phyloP scores from a whole-genome alignment of 192 early-diverging fungal species.

The Umbelopsis ramanniana region DNA sequence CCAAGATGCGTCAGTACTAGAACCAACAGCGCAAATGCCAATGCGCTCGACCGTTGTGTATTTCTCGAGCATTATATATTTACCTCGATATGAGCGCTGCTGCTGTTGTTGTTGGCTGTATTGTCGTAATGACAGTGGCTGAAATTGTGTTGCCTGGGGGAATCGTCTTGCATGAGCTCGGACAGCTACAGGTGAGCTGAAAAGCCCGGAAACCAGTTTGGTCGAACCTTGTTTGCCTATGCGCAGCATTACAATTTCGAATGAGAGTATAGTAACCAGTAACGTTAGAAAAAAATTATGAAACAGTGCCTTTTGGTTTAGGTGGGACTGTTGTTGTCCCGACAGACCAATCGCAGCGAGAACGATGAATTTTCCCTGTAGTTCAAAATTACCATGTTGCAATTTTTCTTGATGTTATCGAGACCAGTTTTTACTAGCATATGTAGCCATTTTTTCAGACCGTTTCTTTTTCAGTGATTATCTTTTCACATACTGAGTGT shows the following conservation, averaged over 20 bases:
- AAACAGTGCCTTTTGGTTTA: neutral
- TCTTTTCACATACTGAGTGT: too few relatives aligned
- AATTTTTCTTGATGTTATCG: too few relatives aligned
- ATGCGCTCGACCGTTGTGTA: neutral
- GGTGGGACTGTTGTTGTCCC: neutral
- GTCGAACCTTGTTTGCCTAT: neutral
- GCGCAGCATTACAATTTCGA: neutral
- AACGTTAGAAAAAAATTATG: neutral
- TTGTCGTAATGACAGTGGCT: neutral
- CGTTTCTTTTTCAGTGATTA: too few relatives aligned
- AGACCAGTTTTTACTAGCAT: too few relatives aligned
- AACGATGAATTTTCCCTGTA: too few relatives aligned
- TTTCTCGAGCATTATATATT: too few relatives aligned
- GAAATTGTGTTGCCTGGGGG: neutral
- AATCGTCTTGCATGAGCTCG: neutral
- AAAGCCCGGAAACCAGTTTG: too few relatives aligned
- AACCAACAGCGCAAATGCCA: neutral
- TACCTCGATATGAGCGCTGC: slow-evolving; percentile 9
- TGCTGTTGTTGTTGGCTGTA: slow-evolving; percentile 16
- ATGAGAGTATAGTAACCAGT: too few relatives aligned
- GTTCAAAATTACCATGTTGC: too few relatives aligned
- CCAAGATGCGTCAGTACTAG: neutral
- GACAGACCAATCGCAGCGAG: neutral
- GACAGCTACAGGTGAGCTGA: neutral
- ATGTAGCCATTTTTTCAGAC: too few relatives aligned